Evolutionary conservation across 805 yeast species (phyloP).

Genomic region (Sungouiozyma intestinalis): DNA sequence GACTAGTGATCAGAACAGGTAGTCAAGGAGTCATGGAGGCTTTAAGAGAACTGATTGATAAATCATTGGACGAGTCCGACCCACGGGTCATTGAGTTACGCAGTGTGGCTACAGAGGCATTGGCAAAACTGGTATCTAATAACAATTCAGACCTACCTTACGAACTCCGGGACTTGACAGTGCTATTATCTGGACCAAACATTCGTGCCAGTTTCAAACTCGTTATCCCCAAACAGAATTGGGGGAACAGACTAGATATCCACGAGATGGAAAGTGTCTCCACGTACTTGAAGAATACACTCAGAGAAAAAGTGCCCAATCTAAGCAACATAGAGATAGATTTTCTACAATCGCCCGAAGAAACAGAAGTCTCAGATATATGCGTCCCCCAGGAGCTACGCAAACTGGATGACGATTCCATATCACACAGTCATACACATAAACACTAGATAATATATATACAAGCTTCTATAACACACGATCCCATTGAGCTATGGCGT

Average conservation of each 20-base stretch:
- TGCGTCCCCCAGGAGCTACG: neutral
- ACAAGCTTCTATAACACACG: neutral
- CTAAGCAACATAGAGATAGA: constrained; percentile 35
- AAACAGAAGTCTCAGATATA: constrained; percentile 1
- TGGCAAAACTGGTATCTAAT: constrained; percentile 30
- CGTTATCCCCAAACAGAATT: constrained; percentile 35
- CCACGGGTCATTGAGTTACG: constrained; percentile 38
- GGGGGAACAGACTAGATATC: constrained; percentile 35
- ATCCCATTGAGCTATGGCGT: no score
- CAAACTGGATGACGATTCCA: neutral
- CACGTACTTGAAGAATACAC: constrained; percentile 26
- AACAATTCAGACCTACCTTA: constrained; percentile 34
- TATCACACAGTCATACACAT: neutral
- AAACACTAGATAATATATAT: neutral
- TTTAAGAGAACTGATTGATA: constrained; percentile 67
- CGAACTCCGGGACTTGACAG: constrained; percentile 33
- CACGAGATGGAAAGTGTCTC: constrained; percentile 35
- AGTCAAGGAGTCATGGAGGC: constrained; percentile 60
- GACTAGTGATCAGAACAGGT: constrained; percentile 76
- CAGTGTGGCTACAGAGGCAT: constrained; percentile 29
- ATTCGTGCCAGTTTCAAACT: constrained; percentile 29
- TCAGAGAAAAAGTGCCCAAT: constrained; percentile 33
- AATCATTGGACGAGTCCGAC: constrained; percentile 44
- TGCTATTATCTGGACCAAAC: constrained; percentile 51
- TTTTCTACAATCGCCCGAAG: constrained; percentile 27